Percentiles rank a stretch among this genome's conserved stretches.
Evolutionary conservation across 228 moss, liverwort and hornwort species (phyloP).

Genomic region (Sphagnum magellanicum): DNA sequence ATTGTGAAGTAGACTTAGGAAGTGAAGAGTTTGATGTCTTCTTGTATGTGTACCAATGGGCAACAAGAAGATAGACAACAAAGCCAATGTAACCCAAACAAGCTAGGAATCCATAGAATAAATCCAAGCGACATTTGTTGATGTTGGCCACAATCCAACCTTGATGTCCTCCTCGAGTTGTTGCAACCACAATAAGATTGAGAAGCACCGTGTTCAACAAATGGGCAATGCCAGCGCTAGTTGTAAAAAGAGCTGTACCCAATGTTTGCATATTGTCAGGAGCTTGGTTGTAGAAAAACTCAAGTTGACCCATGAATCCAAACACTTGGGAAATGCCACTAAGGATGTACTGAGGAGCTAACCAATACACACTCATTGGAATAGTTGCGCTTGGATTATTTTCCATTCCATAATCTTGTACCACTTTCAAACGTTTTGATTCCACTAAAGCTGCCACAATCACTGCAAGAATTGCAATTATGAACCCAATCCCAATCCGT

Average conservation of each 20-base stretch:
- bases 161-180: slow-evolving; percentile 14
- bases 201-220: slow-evolving; percentile 44
- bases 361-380: slow-evolving; percentile 50
- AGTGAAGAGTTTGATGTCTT: background rate
- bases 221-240: slow-evolving; percentile 49
- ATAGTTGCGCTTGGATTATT: slow-evolving; percentile 12
- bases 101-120: slow-evolving; percentile 59
- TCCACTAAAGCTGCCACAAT: slow-evolving; percentile 62
- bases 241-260: slow-evolving; percentile 54
- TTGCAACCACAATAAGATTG: slow-evolving; percentile 20
- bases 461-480: slow-evolving; percentile 51
- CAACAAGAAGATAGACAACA: slow-evolving; percentile 26
- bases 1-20: too few species aligned
- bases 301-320: slow-evolving; percentile 52
- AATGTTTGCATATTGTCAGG: slow-evolving; percentile 60
- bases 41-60: slow-evolving; percentile 33
- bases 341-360: slow-evolving; percentile 62
- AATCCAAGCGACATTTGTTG: slow-evolving; percentile 48
- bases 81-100: slow-evolving; percentile 34
- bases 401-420: slow-evolving; percentile 24
- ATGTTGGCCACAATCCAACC: slow-evolving; percentile 53
- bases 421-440: slow-evolving; percentile 22
- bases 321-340: slow-evolving; percentile 62
- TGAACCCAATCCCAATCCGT: slow-evolving; percentile 56
- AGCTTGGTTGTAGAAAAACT: slow-evolving; percentile 72